Conservation (phyloP, 2,329 filamentous ascomycete species). For the Colletotrichum gloeosporioides region DNA sequence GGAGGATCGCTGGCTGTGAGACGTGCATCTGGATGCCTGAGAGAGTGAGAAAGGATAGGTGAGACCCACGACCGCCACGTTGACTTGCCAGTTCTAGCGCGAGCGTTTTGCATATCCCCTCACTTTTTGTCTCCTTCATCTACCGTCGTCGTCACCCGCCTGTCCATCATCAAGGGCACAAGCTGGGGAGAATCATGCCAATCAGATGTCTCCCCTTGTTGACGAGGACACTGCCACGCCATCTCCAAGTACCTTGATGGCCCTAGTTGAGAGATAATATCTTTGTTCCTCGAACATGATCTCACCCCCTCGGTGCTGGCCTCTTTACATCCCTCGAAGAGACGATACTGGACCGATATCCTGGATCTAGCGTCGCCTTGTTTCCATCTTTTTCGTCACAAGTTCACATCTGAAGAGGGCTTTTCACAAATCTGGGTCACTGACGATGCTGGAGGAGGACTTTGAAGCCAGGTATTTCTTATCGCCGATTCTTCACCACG, state of each 20-base stretch:
- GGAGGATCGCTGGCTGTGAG: not conserved
- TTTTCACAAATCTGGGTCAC: not conserved
- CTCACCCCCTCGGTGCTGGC: not conserved
- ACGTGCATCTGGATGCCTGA: not conserved
- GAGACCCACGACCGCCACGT: conserved; percentile 11
- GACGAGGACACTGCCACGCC: not conserved
- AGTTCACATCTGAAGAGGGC: not conserved
- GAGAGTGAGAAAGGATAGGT: not conserved
- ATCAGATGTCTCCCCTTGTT: not conserved
- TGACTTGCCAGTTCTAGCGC: not conserved
- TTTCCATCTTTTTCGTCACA: not conserved
- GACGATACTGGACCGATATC: not conserved
- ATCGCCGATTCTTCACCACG: not conserved
- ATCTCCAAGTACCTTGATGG: not conserved
- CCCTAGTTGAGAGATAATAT: not conserved
- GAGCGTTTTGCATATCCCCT: not conserved
- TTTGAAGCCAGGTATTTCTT: not conserved
- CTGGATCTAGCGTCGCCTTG: accelerated
- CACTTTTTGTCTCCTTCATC: not conserved
- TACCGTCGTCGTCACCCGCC: not conserved
- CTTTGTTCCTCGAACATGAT: not conserved
- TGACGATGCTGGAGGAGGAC: not conserved
- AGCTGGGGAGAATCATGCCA: not conserved
- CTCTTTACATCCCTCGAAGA: not conserved
- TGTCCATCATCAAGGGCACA: not conserved